These are phyloP conservation scores for Sclerotiophoma versabilis DNA, from an alignment of 2,329 filamentous ascomycete genomes.

Conservation along the genomic window DNA sequence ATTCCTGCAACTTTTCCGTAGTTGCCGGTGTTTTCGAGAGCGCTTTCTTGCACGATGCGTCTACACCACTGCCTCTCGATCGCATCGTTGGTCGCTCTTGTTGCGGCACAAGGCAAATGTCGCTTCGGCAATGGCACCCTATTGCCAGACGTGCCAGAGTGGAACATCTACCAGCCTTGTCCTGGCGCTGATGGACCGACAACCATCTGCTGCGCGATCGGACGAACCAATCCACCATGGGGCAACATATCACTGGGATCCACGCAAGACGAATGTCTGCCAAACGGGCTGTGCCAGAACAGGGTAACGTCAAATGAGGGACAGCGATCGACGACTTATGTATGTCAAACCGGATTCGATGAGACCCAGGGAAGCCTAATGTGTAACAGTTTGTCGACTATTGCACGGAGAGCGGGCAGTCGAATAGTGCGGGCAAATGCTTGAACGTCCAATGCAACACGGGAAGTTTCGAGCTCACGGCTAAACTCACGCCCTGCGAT, in stretches of 20 bases:
- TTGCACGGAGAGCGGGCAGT: constrained; percentile 1
- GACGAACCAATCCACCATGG: neutral
- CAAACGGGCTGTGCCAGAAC: constrained; percentile 11
- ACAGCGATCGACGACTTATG: constrained; percentile 2
- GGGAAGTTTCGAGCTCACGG: constrained; percentile 3
- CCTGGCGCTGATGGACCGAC: neutral
- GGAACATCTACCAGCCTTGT: constrained; percentile 12
- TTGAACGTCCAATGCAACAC: neutral
- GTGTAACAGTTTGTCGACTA: constrained; percentile 4
- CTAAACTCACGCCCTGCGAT: constrained; percentile 7
- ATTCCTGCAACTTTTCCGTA: neutral
- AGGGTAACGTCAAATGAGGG: constrained; percentile 4
- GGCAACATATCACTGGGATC: constrained; percentile 1
- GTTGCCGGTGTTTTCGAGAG: neutral
- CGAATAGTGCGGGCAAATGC: neutral
- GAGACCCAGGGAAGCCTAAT: neutral
- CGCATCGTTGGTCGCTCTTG: neutral
- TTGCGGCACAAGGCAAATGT: constrained; percentile 3
- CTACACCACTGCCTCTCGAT: neutral
- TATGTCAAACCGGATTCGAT: neutral
- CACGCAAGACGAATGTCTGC: constrained; percentile 10
- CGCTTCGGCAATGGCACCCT: constrained; percentile 11
- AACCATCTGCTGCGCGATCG: constrained; percentile 6
- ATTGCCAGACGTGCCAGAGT: neutral
- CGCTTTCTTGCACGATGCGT: neutral